Evolutionary conservation across 345 rosid species (phyloP).

Genomic region (Erodium maritimum): DNA sequence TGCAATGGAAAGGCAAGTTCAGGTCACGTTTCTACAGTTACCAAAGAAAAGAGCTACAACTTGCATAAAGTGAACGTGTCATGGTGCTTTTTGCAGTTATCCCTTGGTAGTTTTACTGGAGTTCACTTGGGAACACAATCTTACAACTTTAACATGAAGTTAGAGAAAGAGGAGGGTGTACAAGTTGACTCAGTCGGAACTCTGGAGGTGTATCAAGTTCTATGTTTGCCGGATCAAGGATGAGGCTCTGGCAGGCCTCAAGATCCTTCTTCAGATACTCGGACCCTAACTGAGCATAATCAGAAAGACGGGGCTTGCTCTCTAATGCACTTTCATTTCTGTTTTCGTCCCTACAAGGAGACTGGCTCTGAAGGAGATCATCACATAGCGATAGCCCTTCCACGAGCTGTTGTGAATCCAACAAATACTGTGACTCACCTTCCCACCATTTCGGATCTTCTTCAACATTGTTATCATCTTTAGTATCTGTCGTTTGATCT

Average conservation of each 20-base stretch:
- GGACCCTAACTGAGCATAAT: constrained; percentile 63
- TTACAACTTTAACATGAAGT: not conserved
- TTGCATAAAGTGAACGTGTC: too few relatives aligned
- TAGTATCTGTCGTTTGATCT: constrained; percentile 18
- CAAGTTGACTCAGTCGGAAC: constrained; percentile 87
- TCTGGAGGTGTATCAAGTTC: constrained; percentile 93
- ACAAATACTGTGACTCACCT: constrained; percentile 53
- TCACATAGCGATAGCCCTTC: constrained; percentile 82
- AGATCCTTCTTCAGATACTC: constrained; percentile 73
- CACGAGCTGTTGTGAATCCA: constrained; percentile 85
- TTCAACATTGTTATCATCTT: constrained; percentile 32
- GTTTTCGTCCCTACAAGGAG: constrained; percentile 49
- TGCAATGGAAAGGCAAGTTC: too few relatives aligned
- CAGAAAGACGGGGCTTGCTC: constrained; percentile 47
- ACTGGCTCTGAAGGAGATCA: constrained; percentile 68
- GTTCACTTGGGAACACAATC: not conserved
- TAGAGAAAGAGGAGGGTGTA: constrained; percentile 23
- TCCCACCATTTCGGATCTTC: constrained; percentile 76
- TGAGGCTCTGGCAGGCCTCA: constrained; percentile 71
- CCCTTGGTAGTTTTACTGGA: too few relatives aligned
- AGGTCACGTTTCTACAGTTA: too few relatives aligned
- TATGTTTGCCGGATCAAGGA: constrained; percentile 60
- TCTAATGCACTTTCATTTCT: constrained; percentile 19
- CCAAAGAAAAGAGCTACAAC: too few relatives aligned
- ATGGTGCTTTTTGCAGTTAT: too few relatives aligned